phyloP scores from a whole-genome alignment of 1,284 basidiomycete genomes.

The Melampsora larici-populina region DNA sequence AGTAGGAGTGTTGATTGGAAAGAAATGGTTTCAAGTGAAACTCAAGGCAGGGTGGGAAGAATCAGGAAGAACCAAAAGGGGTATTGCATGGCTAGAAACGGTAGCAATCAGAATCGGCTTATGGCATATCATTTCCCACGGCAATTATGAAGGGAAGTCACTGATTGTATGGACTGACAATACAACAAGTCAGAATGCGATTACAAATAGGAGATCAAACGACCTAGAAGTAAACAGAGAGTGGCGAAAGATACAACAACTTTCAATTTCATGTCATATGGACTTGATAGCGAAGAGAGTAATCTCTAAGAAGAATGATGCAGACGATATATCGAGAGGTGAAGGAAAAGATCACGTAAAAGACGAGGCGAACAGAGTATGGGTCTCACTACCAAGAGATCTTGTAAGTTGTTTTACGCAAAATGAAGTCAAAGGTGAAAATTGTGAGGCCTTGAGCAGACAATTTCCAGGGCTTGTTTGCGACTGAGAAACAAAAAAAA shows the following conservation, averaged over 20 bases:
- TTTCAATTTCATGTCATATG: neutral
- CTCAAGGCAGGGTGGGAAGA: neutral
- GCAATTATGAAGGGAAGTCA: too few relatives aligned
- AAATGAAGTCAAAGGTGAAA: too few relatives aligned
- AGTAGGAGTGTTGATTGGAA: neutral
- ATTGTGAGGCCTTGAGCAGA: too few relatives aligned
- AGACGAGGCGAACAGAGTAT: neutral
- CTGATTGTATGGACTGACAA: too few relatives aligned
- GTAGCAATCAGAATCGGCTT: neutral
- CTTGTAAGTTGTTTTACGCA: too few relatives aligned
- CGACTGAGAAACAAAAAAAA: too few relatives aligned
- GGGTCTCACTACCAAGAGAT: too few relatives aligned
- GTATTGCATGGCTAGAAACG: constrained; percentile 12
- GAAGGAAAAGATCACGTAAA: neutral
- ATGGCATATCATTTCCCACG: neutral
- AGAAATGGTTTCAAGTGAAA: constrained; percentile 3
- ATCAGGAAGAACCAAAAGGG: too few relatives aligned
- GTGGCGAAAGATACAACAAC: neutral
- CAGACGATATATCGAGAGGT: too few relatives aligned
- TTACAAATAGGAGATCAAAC: neutral
- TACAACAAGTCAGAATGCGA: neutral
- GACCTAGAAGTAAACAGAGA: neutral
- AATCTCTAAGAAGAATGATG: too few relatives aligned
- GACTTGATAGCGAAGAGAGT: neutral
- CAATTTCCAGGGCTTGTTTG: too few relatives aligned